phyloP scores from a whole-genome alignment of 1,284 basidiomycete species.

The Ustanciosporium gigantosporum region DNA sequence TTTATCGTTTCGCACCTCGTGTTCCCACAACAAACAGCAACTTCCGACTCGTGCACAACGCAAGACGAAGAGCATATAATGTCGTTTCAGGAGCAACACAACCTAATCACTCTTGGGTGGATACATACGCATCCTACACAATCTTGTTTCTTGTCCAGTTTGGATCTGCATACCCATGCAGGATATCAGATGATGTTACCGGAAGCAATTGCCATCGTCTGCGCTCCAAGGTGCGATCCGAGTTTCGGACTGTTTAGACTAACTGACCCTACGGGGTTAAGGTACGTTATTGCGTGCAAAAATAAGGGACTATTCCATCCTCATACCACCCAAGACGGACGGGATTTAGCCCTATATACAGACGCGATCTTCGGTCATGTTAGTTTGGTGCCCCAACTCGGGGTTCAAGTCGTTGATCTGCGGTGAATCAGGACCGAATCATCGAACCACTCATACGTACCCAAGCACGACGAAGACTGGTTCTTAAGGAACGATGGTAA shows the following conservation, averaged over 20 bases:
- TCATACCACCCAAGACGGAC: slow-evolving; percentile 68
- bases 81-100: slow-evolving; percentile 73
- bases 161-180: slow-evolving; percentile 84
- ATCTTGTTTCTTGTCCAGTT: slow-evolving; percentile 77
- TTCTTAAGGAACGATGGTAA: no score
- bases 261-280: neutral
- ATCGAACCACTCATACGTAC: no score
- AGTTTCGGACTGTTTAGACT: slow-evolving; percentile 44
- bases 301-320: slow-evolving; percentile 73
- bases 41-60: slow-evolving; percentile 84
- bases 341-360: slow-evolving; percentile 19
- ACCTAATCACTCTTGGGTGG: slow-evolving; percentile 84
- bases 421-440: no score
- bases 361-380: slow-evolving; percentile 21
- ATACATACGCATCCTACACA: slow-evolving; percentile 91
- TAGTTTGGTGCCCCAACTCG: neutral
- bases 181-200: slow-evolving; percentile 83
- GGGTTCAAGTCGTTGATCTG: neutral
- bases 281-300: neutral
- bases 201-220: slow-evolving; percentile 87
- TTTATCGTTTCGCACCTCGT: slow-evolving; percentile 2
- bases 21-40: slow-evolving; percentile 78
- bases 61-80: slow-evolving; percentile 83
- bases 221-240: slow-evolving; percentile 76
- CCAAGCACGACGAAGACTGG: no score